phyloP scores from a whole-genome alignment of 1,284 basidiomycete species.

The Exobasidium cylindrosporum region DNA sequence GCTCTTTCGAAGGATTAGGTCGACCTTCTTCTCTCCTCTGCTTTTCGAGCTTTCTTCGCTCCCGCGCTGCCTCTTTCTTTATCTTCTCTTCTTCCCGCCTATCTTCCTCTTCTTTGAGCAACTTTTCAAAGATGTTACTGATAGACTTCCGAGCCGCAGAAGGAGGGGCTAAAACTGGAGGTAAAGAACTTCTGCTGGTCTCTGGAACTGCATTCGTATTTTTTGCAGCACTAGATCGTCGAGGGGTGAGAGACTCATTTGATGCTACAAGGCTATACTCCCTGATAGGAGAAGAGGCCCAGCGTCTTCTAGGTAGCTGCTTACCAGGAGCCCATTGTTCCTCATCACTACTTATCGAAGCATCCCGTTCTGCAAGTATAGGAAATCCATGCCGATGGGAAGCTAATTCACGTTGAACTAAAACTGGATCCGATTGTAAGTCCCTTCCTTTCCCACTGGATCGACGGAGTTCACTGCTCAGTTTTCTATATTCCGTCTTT shows the following conservation, averaged over 20 bases:
- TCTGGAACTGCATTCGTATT: no score
- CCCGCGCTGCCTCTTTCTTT: constrained; percentile 12
- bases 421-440: background rate
- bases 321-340: background rate
- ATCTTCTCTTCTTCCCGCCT: constrained; percentile 14
- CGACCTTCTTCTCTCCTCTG: constrained; percentile 11
- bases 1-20: no score
- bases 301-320: background rate
- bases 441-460: no score
- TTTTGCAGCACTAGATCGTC: background rate
- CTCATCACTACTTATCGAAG: background rate
- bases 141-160: constrained; percentile 9
- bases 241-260: background rate
- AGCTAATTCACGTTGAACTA: no score
- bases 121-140: constrained; percentile 6
- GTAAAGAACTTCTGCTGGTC: no score
- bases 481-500: no score
- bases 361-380: no score
- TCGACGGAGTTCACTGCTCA: no score
- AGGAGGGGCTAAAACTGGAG: background rate
- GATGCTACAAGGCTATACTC: background rate
- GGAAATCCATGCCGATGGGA: no score
- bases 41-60: constrained; percentile 2
- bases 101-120: constrained; percentile 13
- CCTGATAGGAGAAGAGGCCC: background rate